Evolutionary conservation across 2,329 filamentous ascomycete species (phyloP), one percentile per base, ranked within the genome.

Genomic region (Rutstroemia sp.): DNA sequence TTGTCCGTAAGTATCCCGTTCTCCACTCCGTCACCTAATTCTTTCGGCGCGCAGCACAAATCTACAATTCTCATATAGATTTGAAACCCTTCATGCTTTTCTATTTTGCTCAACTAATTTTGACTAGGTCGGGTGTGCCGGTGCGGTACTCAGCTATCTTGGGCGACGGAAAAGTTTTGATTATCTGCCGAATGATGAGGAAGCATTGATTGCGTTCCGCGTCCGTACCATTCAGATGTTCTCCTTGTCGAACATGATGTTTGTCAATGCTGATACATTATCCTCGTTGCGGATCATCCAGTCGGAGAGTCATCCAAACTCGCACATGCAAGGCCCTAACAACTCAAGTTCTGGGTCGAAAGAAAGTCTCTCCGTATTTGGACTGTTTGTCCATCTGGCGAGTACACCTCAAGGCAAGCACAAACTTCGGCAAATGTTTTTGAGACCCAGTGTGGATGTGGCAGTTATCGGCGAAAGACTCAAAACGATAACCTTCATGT

Each of bases 271-370:
- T 2, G 90, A 96, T 66, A 88, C 92, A 0, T 74, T 97, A 44
- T 72, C 82, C 14, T 91, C 91, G 1, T 78, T 99, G 8, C 92
- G 96, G 65, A 89, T 99, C 27, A 77, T 96, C 25, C 86, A 87
- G 55, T 83, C 87, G 1, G 92, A 96, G 69, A 82, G 82, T 10
- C 90, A 95, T 69, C 92, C 90, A 4, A 91, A 90, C 66, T 85
- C 81, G 49, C 87, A 92, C 60, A 88, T 86, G 63, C 86, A 87
- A 72, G 88, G 87, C 0, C 82, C 84, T 2, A 80, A 78, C 6
- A 80, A 76, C 61, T 76, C 77, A 30, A 78, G 75, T 25, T 82
- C 79, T 1, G 85, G 81, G 19, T 79, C 81, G 0, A 96, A 92
- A 69, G 91, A 95, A 72, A 87, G 83, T 16, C 77, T 94, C 1